Evolutionary conservation across 2,329 filamentous ascomycete genomes (phyloP), one percentile per base, ranked within the genome.

Genomic region (Aspergillus hortae): DNA sequence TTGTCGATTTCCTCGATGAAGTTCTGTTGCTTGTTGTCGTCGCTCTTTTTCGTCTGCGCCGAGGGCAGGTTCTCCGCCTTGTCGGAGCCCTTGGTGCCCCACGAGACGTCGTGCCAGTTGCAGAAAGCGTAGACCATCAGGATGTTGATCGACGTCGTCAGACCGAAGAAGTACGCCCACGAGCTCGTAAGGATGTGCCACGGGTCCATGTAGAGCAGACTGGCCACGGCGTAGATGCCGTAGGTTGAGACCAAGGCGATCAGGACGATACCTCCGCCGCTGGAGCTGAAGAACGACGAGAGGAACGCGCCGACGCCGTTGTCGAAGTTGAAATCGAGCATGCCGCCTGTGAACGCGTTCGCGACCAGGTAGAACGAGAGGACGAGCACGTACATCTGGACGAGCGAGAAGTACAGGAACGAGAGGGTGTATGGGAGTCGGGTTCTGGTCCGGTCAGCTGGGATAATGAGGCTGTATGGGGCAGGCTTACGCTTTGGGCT

Each of bases 171-270:
- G 92, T 69, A 96, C 84, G 54, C 96, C 77, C 64, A 97, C 79
- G 72, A 97, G 97, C 69, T 89, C 85, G n/a, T 94, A 79, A 99
- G 95, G 92, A 99, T 97, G 83, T 99, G 94, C 94, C 94, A 99
- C 21, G 94, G 94, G 73, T 99, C 94, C 65, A 96, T 80, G 77
- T 99, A 99, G 74, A 99, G 77, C 82, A 99, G 96, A 4, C 92
- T 97, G 10, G 92, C 92, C 52, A 97, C 78, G 68, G 91, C 97
- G 84, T 99, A 96, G 54, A 99, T 84, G 74, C 94, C 94, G 69
- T 96, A 97, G 51, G 95, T 99, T 56, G 94, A 89, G 56, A 92
- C 84, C 61, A 99, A 79, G 11, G 94, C 92, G 59, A 99, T 87
- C 63, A 99, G 84, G 70, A 99, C 96, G 69, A 97, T 92, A 77